Conservation (phyloP, 2,329 filamentous ascomycete genomes). For the Ustulina deusta region DNA sequence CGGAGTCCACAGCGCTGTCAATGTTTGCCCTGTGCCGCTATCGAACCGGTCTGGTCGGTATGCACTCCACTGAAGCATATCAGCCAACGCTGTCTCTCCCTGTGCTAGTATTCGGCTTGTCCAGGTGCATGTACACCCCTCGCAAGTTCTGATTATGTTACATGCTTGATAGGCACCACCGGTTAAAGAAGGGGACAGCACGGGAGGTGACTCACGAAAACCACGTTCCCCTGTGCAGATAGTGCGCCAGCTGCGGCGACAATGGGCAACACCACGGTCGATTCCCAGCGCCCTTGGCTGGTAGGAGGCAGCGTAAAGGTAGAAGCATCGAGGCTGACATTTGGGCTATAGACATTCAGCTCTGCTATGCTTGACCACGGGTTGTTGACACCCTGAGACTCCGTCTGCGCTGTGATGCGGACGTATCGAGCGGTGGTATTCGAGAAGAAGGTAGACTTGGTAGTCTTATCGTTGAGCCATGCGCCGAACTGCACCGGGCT, state of each 20-base stretch:
- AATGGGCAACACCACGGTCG: slow-evolving; percentile 53
- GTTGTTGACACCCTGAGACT: slow-evolving; percentile 45
- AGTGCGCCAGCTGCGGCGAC: slow-evolving; percentile 52
- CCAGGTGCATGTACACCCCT: not conserved
- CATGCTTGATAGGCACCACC: not conserved
- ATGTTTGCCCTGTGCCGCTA: slow-evolving; percentile 40
- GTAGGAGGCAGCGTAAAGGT: slow-evolving; percentile 40
- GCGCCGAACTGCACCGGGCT: slow-evolving; percentile 48
- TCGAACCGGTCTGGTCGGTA: slow-evolving; percentile 39
- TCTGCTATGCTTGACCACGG: slow-evolving; percentile 52
- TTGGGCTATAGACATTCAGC: slow-evolving; percentile 49
- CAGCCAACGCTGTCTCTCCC: slow-evolving; percentile 1
- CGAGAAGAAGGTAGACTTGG: slow-evolving; percentile 53
- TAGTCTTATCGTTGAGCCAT: slow-evolving; percentile 47
- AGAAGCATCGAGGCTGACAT: slow-evolving; percentile 36
- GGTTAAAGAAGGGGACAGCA: not conserved
- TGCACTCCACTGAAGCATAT: slow-evolving; percentile 43
- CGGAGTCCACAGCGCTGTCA: slow-evolving; percentile 41
- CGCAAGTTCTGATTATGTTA: not conserved
- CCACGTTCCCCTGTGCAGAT: slow-evolving; percentile 44
- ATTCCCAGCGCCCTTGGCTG: slow-evolving; percentile 50
- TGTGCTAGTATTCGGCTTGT: not conserved
- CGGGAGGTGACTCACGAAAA: slow-evolving; percentile 35
- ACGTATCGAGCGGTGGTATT: slow-evolving; percentile 49
- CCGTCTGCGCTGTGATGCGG: slow-evolving; percentile 48